These are phyloP conservation scores for Pichia kluyveri DNA, from an alignment of 805 yeast species.

Conservation along the genomic window DNA sequence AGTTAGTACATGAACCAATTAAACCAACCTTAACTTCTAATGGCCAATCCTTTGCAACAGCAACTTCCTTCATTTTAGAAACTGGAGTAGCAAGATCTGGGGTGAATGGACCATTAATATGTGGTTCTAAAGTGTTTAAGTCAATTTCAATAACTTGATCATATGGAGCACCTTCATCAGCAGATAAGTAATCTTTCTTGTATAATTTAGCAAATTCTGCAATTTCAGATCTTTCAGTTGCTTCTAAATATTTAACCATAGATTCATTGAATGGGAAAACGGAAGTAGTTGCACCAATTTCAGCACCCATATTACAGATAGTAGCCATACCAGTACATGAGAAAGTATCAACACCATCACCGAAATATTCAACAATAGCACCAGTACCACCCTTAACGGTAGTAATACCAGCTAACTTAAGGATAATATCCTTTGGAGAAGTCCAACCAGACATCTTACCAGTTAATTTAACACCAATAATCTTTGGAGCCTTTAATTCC, in stretches of 20 bases:
- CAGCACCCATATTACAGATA: constrained; percentile 99
- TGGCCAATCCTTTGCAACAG: constrained; percentile 79
- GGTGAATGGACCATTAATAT: constrained; percentile 95
- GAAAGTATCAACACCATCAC: constrained; percentile 82
- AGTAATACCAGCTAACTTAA: constrained; percentile 81
- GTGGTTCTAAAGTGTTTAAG: constrained; percentile 82
- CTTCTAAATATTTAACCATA: constrained; percentile 51
- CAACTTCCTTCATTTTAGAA: constrained; percentile 66
- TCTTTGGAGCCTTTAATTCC: constrained; percentile 97
- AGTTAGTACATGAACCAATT: constrained; percentile 97
- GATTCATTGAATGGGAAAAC: constrained; percentile 78
- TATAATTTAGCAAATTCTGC: constrained; percentile 59
- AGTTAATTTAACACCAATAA: constrained; percentile 87
- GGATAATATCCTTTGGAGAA: constrained; percentile 94
- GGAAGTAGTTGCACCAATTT: constrained; percentile 97
- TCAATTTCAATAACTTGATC: constrained; percentile 89
- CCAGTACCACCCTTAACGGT: constrained; percentile 99
- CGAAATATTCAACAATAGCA: constrained; percentile 90
- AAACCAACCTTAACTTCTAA: constrained; percentile 79
- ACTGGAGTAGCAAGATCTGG: constrained; percentile 95
- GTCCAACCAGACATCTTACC: constrained; percentile 91
- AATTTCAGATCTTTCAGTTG: constrained; percentile 77
- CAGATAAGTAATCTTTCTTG: constrained; percentile 48
- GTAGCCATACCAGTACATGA: constrained; percentile 99
- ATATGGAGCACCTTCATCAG: constrained; percentile 85